Evolutionary conservation across 2,329 filamentous ascomycete genomes (phyloP), one percentile per base, ranked within the genome.

Genomic region (Purpureocillium takamizusanense): DNA sequence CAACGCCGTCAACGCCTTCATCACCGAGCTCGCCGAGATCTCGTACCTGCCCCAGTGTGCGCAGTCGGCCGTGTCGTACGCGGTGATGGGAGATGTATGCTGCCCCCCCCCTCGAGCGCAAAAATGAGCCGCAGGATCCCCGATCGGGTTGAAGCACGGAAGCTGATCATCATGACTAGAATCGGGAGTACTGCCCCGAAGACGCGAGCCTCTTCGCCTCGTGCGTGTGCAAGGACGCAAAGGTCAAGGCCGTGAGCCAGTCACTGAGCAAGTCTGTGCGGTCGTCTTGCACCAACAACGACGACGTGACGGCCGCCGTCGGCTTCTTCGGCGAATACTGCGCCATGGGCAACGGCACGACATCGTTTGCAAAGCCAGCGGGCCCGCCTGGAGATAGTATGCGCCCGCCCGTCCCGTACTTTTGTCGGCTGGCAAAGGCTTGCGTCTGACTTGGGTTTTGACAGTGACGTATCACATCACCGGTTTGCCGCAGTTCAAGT

Each of bases 391-490:
- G 73, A 32, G 63, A 74, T 42, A 72, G 68, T 73, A 47, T 25
- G 21, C n/a, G n/a, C n/a, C n/a, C n/a, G n/a, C n/a, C n/a, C 43
- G 68, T 62, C 23, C 27, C 17, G 2, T 7, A 16, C 13, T n/a
- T n/a, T n/a, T n/a, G n/a, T n/a, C n/a, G n/a, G n/a, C n/a, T n/a
- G n/a, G n/a, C n/a, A n/a, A n/a, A n/a, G n/a, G n/a, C n/a, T n/a
- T n/a, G 9, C 15, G 8, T 2, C 41, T 47, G 31, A 48, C 41
- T 5, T 7, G 30, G 10, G 13, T 18, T 23, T 14, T 11, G 6
- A 4, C 16, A 70, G 66, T 77, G 65, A 63, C 69, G 1, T 77
- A 75, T 47, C 70, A 73, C 41, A 67, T 76, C 40, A 73, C 70
- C 2, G 72, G 65, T 11, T 51, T 76, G 21, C 57, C 67, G 1